Evolutionary conservation across 2,329 filamentous ascomycete genomes (phyloP).

Genomic region (Ilyonectria sp.): DNA sequence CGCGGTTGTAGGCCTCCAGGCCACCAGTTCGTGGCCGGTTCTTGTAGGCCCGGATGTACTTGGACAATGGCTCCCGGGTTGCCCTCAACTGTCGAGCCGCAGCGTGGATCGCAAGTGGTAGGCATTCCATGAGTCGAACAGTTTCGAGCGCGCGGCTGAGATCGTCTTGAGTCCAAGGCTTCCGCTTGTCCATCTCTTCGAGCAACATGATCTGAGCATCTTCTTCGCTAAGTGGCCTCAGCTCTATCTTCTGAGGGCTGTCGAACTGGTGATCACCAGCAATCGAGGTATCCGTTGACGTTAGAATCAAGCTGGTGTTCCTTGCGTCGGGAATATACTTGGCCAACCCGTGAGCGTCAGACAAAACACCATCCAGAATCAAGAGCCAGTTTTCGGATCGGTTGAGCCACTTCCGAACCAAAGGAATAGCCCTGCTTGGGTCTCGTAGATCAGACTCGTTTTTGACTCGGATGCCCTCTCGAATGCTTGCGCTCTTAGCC

Average conservation of each 20-base stretch:
- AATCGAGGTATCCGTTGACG: slow-evolving; percentile 45
- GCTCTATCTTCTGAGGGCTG: slow-evolving; percentile 43
- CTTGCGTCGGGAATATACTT: slow-evolving; percentile 40
- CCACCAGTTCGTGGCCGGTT: slow-evolving; percentile 40
- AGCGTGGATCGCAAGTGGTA: slow-evolving; percentile 42
- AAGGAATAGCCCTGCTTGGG: slow-evolving; percentile 31
- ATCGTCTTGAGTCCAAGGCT: slow-evolving; percentile 43
- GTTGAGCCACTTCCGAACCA: slow-evolving; percentile 43
- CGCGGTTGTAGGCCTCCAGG: slow-evolving; percentile 43
- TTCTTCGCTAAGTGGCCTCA: slow-evolving; percentile 36
- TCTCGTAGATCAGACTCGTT: slow-evolving; percentile 38
- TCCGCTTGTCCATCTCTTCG: slow-evolving; percentile 44
- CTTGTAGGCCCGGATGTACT: slow-evolving; percentile 44
- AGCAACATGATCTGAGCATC: slow-evolving; percentile 38
- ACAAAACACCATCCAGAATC: slow-evolving; percentile 43
- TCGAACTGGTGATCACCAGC: slow-evolving; percentile 43
- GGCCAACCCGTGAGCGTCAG: slow-evolving; percentile 37
- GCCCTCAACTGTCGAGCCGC: slow-evolving; percentile 41
- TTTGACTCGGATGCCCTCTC: slow-evolving; percentile 30
- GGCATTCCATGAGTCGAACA: slow-evolving; percentile 39
- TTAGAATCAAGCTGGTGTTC: slow-evolving; percentile 45
- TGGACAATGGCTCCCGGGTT: slow-evolving; percentile 43
- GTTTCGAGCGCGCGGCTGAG: slow-evolving; percentile 38
- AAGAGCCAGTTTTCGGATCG: slow-evolving; percentile 43
- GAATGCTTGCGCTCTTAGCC: slow-evolving; percentile 37